These are phyloP conservation scores for Coniochaeta ligniaria DNA, from an alignment of 2,329 filamentous ascomycete genomes.

Conservation along the genomic window DNA sequence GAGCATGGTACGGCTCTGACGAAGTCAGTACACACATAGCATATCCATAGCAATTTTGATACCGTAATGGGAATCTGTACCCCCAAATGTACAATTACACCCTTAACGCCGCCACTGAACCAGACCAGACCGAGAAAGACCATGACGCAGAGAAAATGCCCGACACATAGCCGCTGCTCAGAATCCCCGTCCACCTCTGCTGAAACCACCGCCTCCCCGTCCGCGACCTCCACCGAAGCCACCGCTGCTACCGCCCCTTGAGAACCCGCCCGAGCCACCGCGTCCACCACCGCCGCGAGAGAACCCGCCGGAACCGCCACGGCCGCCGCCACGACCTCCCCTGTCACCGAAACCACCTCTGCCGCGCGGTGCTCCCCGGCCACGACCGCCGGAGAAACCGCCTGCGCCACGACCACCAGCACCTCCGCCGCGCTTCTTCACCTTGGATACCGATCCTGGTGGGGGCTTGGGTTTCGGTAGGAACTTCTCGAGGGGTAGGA, in stretches of 20 bases:
- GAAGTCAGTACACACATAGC: neutral
- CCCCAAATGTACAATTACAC: neutral
- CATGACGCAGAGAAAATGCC: neutral
- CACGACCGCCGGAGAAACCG: constrained; percentile 24
- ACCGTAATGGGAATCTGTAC: neutral
- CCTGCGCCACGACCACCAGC: constrained; percentile 39
- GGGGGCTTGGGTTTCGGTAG: constrained; percentile 82
- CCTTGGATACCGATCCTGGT: constrained; percentile 50
- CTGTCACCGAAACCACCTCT: constrained; percentile 12
- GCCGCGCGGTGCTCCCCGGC: constrained; percentile 22
- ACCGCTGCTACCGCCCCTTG: constrained; percentile 20
- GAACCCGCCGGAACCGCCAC: constrained; percentile 15
- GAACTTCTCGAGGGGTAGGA: constrained; percentile 92
- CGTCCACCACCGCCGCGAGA: constrained; percentile 22
- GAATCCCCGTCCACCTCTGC: constrained; percentile 10
- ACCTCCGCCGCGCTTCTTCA: constrained; percentile 58
- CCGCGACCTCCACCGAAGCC: constrained; percentile 28
- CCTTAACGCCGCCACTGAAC: constrained; percentile 2
- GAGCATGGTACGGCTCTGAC: neutral
- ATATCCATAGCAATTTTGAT: neutral
- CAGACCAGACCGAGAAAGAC: neutral
- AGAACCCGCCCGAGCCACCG: constrained; percentile 24
- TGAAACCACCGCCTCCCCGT: constrained; percentile 14
- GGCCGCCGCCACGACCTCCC: constrained; percentile 12
- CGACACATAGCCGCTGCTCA: neutral